Evolutionary conservation across 768 basidiomycete species (phyloP).

Genomic region (Lactarius psammicola): DNA sequence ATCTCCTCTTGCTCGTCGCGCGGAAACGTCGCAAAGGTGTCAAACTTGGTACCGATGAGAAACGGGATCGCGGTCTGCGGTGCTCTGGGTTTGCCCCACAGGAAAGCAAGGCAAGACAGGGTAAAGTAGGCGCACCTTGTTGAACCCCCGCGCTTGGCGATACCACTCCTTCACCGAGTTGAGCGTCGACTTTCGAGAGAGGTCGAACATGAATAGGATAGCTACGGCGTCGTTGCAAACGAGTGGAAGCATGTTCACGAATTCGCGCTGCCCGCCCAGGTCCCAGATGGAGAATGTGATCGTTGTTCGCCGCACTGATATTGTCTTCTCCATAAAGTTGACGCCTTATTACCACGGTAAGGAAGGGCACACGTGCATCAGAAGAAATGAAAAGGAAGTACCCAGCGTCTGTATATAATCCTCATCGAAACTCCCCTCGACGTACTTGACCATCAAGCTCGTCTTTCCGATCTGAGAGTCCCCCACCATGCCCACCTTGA

Average conservation of each 20-base stretch:
- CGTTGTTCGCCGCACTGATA: conserved; percentile 95
- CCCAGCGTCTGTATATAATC: conserved; percentile 99
- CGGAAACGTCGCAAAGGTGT: conserved; percentile 93
- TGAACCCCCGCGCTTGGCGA: conserved; percentile 97
- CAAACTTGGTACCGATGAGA: conserved; percentile 97
- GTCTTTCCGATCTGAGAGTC: conserved; percentile 99
- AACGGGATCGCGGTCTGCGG: conserved; percentile 94
- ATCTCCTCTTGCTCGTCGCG: conserved; percentile 99
- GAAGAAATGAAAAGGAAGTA: conserved; percentile 37
- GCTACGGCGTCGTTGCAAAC: conserved; percentile 99
- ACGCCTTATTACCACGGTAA: conserved; percentile 53
- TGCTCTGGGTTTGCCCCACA: conserved; percentile 10
- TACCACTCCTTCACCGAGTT: conserved; percentile 99
- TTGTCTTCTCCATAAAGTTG: conserved; percentile 99
- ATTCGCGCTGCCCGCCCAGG: conserved; percentile 94
- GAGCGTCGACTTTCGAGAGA: conserved; percentile 93
- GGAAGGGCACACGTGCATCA: conserved; percentile 27
- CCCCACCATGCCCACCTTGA: conserved; percentile 99
- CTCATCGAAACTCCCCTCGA: conserved; percentile 97
- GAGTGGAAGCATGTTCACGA: conserved; percentile 97
- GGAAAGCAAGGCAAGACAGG: neutral
- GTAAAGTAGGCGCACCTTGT: conserved; percentile 66
- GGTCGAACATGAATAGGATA: conserved; percentile 99
- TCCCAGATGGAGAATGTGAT: conserved; percentile 99
- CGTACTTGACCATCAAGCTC: conserved; percentile 99